Percentiles rank a stretch among this genome's conserved stretches.
Evolutionary conservation across 2,329 filamentous ascomycete species (phyloP).

Genomic region (Sporothrix phasma): DNA sequence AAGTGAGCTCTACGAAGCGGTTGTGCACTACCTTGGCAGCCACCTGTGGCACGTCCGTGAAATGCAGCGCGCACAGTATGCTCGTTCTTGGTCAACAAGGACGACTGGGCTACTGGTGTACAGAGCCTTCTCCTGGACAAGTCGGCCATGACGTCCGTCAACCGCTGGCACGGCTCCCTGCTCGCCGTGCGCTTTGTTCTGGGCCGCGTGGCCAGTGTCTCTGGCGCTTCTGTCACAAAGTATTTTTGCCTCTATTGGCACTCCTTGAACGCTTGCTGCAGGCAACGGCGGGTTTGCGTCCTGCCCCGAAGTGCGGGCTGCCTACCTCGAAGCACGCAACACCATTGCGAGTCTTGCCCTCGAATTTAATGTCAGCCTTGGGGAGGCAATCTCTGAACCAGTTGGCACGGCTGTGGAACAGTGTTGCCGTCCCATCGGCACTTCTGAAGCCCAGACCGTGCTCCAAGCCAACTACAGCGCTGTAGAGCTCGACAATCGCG

Average conservation of each 20-base stretch:
- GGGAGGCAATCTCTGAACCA: not conserved
- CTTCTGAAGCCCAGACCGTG: constrained; percentile 32
- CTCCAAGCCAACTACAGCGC: constrained; percentile 31
- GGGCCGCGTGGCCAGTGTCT: constrained; percentile 36
- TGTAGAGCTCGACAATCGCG: constrained; percentile 15
- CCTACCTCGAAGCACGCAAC: constrained; percentile 39
- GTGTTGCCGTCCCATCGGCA: constrained; percentile 21
- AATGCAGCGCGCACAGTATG: constrained; percentile 64
- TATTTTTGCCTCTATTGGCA: constrained; percentile 6
- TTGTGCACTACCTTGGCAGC: constrained; percentile 55
- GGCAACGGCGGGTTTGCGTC: constrained; percentile 11
- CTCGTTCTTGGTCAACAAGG: constrained; percentile 45
- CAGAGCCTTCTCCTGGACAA: constrained; percentile 28
- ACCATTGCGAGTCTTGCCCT: constrained; percentile 24
- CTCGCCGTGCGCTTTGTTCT: constrained; percentile 47
- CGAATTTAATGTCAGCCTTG: not conserved
- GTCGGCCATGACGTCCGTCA: constrained; percentile 29
- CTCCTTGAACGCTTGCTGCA: constrained; percentile 10
- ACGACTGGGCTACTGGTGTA: constrained; percentile 37
- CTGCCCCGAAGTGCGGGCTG: constrained; percentile 35
- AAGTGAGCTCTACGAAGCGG: constrained; percentile 44
- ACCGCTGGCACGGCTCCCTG: constrained; percentile 49
- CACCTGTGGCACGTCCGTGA: constrained; percentile 73
- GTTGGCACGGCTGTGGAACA: not conserved
- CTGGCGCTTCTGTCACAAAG: constrained; percentile 31